A percentile compares a stretch with the other conserved stretches of the same genome.
These are phyloP conservation scores for Cylindrodendrum hubeiense DNA, from an alignment of 2,329 filamentous ascomycete species.

Conservation along the genomic window DNA sequence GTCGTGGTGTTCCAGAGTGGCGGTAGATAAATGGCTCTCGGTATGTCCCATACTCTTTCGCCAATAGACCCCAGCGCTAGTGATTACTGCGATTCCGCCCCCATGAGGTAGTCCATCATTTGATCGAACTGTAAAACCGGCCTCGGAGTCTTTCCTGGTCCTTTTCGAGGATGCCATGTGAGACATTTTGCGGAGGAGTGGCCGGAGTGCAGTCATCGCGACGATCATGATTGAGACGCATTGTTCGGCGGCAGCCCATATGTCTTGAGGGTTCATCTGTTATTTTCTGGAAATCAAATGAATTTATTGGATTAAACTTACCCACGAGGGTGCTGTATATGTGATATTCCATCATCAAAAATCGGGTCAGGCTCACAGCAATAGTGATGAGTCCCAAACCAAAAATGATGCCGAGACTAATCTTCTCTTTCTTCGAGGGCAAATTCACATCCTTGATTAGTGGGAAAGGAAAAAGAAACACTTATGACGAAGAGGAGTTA, in stretches of 20 bases:
- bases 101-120: not conserved
- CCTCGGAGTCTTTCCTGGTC: not conserved
- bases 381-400: conserved; percentile 36
- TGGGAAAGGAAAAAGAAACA: conserved; percentile 37
- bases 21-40: not conserved
- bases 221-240: conserved; percentile 35
- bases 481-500: too few relatives aligned
- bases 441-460: conserved; percentile 33
- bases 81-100: not conserved
- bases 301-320: too few relatives aligned
- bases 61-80: conserved; percentile 14
- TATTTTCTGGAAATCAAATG: not conserved
- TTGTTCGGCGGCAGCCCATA: conserved; percentile 30
- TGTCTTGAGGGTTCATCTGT: not conserved
- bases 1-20: not conserved
- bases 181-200: conserved; percentile 21
- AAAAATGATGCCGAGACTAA: conserved; percentile 33
- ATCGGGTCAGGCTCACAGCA: conserved; percentile 35
- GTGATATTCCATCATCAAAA: conserved; percentile 26
- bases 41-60: not conserved
- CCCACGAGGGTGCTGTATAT: conserved; percentile 24
- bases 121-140: conserved; percentile 1
- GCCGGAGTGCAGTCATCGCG: conserved; percentile 26
- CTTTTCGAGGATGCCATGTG: not conserved
- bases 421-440: conserved; percentile 29